A percentile compares a stretch with the other conserved stretches of the same genome.
Conservation (phyloP, 768 basidiomycete species). For the Boletellus ananiceps region DNA sequence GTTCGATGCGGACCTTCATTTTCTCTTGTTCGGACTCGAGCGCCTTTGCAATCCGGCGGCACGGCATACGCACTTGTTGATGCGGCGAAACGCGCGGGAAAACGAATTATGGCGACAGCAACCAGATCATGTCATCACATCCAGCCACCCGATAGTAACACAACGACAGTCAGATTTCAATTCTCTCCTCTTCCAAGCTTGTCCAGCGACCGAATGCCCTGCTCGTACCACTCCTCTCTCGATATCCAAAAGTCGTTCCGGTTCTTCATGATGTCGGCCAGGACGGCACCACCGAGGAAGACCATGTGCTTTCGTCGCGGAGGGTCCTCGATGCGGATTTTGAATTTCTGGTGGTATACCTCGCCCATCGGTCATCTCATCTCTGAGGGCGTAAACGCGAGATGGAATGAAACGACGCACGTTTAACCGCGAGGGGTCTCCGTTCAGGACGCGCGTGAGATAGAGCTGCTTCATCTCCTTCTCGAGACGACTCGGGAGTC, state of each 20-base stretch:
- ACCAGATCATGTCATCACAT: no score
- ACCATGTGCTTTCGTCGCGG: conserved; percentile 99
- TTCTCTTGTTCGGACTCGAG: no score
- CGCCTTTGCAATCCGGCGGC: no score
- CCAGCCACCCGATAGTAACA: no score
- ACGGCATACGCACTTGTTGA: no score
- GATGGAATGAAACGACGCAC: conserved; percentile 44
- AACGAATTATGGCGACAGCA: no score
- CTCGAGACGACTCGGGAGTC: conserved; percentile 92
- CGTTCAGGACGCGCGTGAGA: conserved; percentile 80
- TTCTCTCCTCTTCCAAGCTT: conserved; percentile 76
- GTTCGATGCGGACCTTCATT: no score
- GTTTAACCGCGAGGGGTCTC: conserved; percentile 79
- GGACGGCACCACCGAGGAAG: conserved; percentile 96
- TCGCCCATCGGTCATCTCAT: no score
- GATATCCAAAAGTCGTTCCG: conserved; percentile 95
- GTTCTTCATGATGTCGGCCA: conserved; percentile 97
- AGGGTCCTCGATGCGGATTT: conserved; percentile 97
- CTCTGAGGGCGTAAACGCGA: background rate
- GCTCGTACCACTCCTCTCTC: conserved; percentile 92
- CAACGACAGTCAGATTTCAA: conserved; percentile 1
- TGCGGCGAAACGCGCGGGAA: no score
- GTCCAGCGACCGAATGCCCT: conserved; percentile 75
- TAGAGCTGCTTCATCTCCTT: conserved; percentile 99
- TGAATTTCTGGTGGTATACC: conserved; percentile 77